These are phyloP conservation scores for Tephrocybe sp. DNA, from an alignment of 768 basidiomycete species.

Conservation along the genomic window DNA sequence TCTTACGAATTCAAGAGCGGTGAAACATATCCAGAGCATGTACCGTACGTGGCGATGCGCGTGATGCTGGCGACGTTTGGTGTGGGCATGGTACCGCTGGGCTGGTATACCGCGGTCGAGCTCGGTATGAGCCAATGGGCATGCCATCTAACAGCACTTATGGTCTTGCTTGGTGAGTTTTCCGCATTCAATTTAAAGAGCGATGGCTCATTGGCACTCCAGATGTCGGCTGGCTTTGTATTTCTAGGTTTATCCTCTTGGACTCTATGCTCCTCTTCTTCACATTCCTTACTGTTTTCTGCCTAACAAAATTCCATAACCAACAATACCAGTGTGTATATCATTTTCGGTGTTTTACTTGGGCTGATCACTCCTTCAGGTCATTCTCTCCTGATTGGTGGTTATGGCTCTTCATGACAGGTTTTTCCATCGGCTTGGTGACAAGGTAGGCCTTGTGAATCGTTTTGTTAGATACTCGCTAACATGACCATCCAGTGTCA, in stretches of 20 bases:
- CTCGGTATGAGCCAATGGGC: slow-evolving; percentile 88
- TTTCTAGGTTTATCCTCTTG: slow-evolving; percentile 94
- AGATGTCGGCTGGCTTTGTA: slow-evolving; percentile 97
- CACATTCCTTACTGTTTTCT: slow-evolving; percentile 95
- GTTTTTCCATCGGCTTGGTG: slow-evolving; percentile 94
- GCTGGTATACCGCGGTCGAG: slow-evolving; percentile 96
- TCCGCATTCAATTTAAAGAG: not conserved
- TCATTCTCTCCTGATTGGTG: slow-evolving; percentile 98
- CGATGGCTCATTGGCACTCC: not conserved
- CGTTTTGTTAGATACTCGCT: not conserved
- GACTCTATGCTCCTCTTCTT: slow-evolving; percentile 99
- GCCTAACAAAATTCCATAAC: slow-evolving; percentile 94
- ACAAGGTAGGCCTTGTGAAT: slow-evolving; percentile 55
- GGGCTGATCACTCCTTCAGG: slow-evolving; percentile 36
- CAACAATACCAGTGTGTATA: slow-evolving; percentile 84
- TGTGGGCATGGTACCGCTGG: slow-evolving; percentile 91
- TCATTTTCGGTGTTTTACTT: not conserved
- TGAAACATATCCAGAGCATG: slow-evolving; percentile 71
- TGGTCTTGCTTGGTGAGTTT: slow-evolving; percentile 83
- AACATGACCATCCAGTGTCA: slow-evolving; percentile 58
- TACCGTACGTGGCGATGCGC: slow-evolving; percentile 94
- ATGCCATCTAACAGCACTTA: slow-evolving; percentile 88
- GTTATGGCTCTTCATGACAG: slow-evolving; percentile 91
- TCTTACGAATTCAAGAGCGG: slow-evolving; percentile 94
- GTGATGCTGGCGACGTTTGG: slow-evolving; percentile 94